These are phyloP conservation scores for Aquilaria malaccensis DNA, from an alignment of 345 rosid species.

Conservation along the genomic window DNA sequence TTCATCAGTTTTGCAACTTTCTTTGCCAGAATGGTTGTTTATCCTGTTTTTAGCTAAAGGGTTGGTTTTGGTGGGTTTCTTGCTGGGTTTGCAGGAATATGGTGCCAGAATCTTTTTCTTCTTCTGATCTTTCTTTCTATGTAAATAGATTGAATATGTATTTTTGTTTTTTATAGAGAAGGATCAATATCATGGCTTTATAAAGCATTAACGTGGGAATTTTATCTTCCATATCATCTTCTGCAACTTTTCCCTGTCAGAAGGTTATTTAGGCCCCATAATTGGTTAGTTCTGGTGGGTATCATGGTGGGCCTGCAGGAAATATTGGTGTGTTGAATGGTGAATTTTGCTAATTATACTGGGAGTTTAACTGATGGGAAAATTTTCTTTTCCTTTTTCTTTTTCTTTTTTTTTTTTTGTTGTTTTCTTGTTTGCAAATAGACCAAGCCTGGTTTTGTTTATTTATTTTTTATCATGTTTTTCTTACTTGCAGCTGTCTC, in stretches of 20 bases:
- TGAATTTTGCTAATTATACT: neutral
- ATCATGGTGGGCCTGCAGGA: conserved; percentile 4
- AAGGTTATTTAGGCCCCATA: neutral
- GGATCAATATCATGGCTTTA: no score
- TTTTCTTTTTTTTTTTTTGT: conserved; percentile 3
- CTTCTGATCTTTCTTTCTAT: no score
- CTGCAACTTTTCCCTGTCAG: neutral
- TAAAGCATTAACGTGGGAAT: no score
- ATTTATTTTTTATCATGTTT: conserved; percentile 7
- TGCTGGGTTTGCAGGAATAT: no score
- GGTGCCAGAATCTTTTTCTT: no score
- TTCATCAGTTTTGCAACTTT: no score
- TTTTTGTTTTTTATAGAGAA: no score
- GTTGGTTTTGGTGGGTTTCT: no score
- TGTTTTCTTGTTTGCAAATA: neutral
- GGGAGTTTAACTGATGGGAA: neutral
- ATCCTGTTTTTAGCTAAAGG: no score
- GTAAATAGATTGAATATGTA: no score
- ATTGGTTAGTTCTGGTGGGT: conserved; percentile 6
- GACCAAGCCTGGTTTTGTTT: neutral
- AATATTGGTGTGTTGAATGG: conserved; percentile 1
- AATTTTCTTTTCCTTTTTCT: neutral
- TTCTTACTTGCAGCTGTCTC: conserved; percentile 8
- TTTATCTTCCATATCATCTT: neutral
- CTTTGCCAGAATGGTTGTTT: no score